Evolutionary conservation across 345 rosid species (phyloP), one percentile per base, ranked within the genome.

Genomic region (Citrus sp.): DNA sequence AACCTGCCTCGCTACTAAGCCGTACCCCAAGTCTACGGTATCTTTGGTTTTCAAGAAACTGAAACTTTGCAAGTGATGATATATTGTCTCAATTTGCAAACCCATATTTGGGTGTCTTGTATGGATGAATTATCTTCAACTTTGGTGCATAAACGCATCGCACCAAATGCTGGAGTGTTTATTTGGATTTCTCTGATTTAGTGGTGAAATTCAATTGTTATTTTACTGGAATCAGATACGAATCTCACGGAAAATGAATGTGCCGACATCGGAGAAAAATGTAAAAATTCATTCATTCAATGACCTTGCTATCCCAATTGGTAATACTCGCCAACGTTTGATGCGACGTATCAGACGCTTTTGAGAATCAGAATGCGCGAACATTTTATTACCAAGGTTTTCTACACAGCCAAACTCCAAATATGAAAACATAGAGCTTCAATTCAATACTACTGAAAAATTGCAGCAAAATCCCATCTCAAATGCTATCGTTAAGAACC

Each of bases 1-100:
- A 16, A 94, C 99, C 13, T 94, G 97, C 72, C 86, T 92, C 9
- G 96, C 98, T 1, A 91, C 97, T 0, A 94, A 89, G 86, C 98
- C 98, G 9, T 90, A 90, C 62, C 91, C 86, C 6, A 93, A 93
- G 77, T 87, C 94, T 4, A 58, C 75, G 19, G 88, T 92, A 37
- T 82, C 94, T 18, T 74, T 80, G 38, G 85, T 87, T 78, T 89
- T 93, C 63, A 93, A 88, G 78, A 93, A 89, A 88, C 85, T 93
- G 84, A 90, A 92, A 64, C 98, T 92, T 76, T 92, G 97, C 90
- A 90, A 92, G 83, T 92, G 89, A 93, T 76, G 18, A 46, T 13
- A 3, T 46, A 28, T 27, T 7, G 18, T 60, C 19, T 46, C 59
- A 42, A 18, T 62, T 66, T 66, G n/a, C 58, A 18, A 18, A 18